Evolutionary conservation across 768 basidiomycete species (phyloP), one percentile per base, ranked within the genome.

Genomic region (Dacryopinax spathularia): DNA sequence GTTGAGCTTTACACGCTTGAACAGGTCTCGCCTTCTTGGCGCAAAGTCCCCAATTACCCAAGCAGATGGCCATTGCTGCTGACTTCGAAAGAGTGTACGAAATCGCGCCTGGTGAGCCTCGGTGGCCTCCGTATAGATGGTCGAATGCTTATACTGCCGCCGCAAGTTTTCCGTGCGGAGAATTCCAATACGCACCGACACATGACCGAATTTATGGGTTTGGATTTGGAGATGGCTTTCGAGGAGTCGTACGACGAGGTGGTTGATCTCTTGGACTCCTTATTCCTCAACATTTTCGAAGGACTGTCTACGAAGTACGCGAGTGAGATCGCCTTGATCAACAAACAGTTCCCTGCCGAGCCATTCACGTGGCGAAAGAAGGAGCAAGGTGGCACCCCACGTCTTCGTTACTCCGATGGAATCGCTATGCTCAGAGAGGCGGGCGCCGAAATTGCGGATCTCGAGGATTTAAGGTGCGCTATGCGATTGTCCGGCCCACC

Each of bases 191-290:
- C 96, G 1, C 91, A 97, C 73, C 88, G 96, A 60, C 96, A 99
- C 78, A 80, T 99, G 77, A 98, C 96, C 20, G 96, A 99, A 75
- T 99, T 97, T 75, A 88, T 92, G 67, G 96, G 96, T 31, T 87
- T 99, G 68, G 96, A 99, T 88, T 81, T 99, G 68, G 96, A 99
- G 75, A 98, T 99, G 96, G 81, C 86, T 2, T 92, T 99, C 68
- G 93, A 98, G 74, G 94, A 97, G 73, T 93, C 98, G 73, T 99
- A 98, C 72, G 94, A 98, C 75, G 96, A 99, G 75, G 93, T 93
- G 34, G 80, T 98, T 79, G 92, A 96, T 69, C 75, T 92, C 25
- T 82, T 99, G 64, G 96, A 99, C 72, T 81, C 80, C 44, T 80
- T 98, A 72, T 84, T 98, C 73, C 79, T 91, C 67, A 77, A 80